Evolutionary conservation across 75 land plant species (phyloP).

Genomic region (Larix kaempferi): DNA sequence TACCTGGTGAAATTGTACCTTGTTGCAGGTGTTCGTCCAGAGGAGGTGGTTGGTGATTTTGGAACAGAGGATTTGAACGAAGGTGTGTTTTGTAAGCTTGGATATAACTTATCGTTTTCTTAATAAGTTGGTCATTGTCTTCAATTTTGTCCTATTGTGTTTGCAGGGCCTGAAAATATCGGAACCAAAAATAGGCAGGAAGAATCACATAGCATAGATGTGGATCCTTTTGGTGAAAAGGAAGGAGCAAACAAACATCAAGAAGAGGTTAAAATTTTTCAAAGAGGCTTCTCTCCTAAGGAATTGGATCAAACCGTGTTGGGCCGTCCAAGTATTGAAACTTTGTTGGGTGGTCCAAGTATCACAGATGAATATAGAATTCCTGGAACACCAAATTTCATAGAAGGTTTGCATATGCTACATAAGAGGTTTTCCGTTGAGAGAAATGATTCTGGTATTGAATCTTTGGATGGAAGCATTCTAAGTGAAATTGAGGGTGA

Average conservation of each 20-base stretch:
- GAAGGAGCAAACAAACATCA: neutral
- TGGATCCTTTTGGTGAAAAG: neutral
- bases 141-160: neutral
- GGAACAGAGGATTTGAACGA: neutral
- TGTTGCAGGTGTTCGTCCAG: neutral
- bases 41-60: neutral
- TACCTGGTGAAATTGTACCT: neutral
- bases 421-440: slow-evolving; percentile 55
- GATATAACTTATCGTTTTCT: neutral
- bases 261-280: neutral
- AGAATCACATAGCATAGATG: neutral
- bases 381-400: slow-evolving; percentile 24
- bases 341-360: slow-evolving; percentile 20
- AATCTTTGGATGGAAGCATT: slow-evolving; percentile 60
- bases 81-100: slow-evolving; percentile 1
- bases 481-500: slow-evolving; percentile 72
- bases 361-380: slow-evolving; percentile 27
- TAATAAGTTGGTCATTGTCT: neutral
- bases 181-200: slow-evolving; percentile 3
- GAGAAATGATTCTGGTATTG: slow-evolving; percentile 63
- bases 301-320: slow-evolving; percentile 28
- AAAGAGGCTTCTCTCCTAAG: slow-evolving; percentile 5
- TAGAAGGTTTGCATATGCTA: slow-evolving; percentile 24
- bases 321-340: neutral
- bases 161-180: slow-evolving; percentile 1